Percentiles rank a stretch among this genome's conserved stretches.
Evolutionary conservation across 495 filamentous ascomycete species (phyloP).

Genomic region (Sporormia fimetaria): DNA sequence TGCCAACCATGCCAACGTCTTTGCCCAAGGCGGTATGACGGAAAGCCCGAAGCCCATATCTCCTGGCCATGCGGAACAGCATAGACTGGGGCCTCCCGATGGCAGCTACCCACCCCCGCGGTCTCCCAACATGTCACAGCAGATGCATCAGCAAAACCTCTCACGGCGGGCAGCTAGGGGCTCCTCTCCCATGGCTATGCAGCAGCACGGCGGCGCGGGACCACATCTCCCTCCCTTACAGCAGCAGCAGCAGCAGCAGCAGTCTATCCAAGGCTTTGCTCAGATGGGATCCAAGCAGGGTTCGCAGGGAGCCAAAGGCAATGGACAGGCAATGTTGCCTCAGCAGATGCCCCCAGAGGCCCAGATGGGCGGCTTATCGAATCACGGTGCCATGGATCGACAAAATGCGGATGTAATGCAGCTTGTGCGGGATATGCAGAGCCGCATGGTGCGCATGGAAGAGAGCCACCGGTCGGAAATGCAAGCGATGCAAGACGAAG

Average conservation of each 20-base stretch:
- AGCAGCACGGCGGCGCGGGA: slow-evolving; percentile 29
- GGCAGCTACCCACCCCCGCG: slow-evolving; percentile 46
- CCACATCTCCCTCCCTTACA: slow-evolving; percentile 45
- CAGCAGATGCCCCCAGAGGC: slow-evolving; percentile 17
- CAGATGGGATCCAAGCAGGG: slow-evolving; percentile 19
- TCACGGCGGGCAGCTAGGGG: slow-evolving; percentile 39
- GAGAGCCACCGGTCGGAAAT: slow-evolving; percentile 31
- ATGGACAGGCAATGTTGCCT: slow-evolving; percentile 29
- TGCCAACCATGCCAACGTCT: slow-evolving; percentile 41
- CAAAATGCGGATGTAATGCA: slow-evolving; percentile 24
- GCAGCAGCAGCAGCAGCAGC: too few relatives aligned
- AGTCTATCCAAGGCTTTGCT: slow-evolving; percentile 2
- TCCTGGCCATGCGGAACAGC: slow-evolving; percentile 52
- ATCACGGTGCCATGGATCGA: slow-evolving; percentile 28
- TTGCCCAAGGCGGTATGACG: slow-evolving; percentile 59
- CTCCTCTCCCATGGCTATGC: slow-evolving; percentile 33
- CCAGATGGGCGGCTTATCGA: slow-evolving; percentile 32
- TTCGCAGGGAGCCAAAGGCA: slow-evolving; percentile 18
- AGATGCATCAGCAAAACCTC: slow-evolving; percentile 57
- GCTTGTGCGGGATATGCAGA: slow-evolving; percentile 30
- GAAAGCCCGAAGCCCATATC: slow-evolving; percentile 83
- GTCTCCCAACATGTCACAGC: slow-evolving; percentile 58
- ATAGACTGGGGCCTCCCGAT: slow-evolving; percentile 46
- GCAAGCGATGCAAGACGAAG: slow-evolving; percentile 26
- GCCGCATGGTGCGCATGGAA: slow-evolving; percentile 22